Base-by-base conservation (phyloP, 202 grass and related monocot genomes). In the Digitaria exilis region DNA sequence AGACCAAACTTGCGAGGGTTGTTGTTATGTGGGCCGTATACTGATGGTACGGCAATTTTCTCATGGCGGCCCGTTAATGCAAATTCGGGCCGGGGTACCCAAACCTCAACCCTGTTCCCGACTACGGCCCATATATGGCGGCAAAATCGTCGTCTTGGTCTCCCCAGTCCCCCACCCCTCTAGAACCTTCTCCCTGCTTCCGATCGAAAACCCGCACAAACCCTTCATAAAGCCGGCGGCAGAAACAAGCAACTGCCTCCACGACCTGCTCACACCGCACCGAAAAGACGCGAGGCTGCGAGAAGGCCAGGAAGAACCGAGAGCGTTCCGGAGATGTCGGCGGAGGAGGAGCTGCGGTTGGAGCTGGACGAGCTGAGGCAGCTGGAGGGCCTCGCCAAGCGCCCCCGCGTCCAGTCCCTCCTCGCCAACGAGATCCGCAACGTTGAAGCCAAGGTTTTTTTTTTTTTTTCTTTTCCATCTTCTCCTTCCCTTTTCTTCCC, bases 321-420 rank as follows among this genome's bases (percentile, higher is more conserved):
- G 61, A 70, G 67, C 4, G 65, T 30, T 25, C 31, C 41, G 9
- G 44, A 45, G 71, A 89, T 89, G 80, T 86, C 88, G 89, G 88
- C 89, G 69, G 88, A 84, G 0, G n/a, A n/a, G n/a, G 95, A 91
- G 57, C 69, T 98, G 86, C 76, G 85, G 21, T 26, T 85, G 84
- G 95, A 98, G 68, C 80, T 91, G 37, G 92, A 98, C 25, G 95
- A 98, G 58, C 87, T 98, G 52, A 84, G 45, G 88, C 85, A 77
- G n/a, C 80, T 95, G 56, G 82, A 90, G 79, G 56, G 82, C 58
- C 64, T 93, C 80, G 88, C 92, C 76, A 93, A 86, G 80, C 73
- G 87, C 31, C 95, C 95, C 14, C 88, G 79, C 58, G 82, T 98
- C 64, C 72, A 93, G 84, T 88, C 87, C 54, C 82, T 93, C 73